Evolutionary conservation across 1,284 basidiomycete species (phyloP).

Genomic region (Microbotryomycetes sp.): DNA sequence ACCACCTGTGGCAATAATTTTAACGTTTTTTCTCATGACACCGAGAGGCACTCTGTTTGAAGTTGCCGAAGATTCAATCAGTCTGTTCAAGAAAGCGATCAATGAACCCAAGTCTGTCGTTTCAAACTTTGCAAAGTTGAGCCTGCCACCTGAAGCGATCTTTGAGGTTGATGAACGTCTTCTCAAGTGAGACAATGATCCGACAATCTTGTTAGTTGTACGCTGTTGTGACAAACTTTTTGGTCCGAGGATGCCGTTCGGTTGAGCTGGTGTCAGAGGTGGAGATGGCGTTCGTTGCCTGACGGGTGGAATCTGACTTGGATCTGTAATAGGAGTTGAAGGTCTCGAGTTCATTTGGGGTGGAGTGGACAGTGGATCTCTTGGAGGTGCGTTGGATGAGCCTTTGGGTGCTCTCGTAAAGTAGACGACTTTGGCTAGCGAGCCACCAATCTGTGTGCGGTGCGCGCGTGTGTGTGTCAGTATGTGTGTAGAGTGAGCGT

Average conservation of each 20-base stretch:
- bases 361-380: constrained; percentile 12
- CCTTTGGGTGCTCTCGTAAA: constrained; percentile 60
- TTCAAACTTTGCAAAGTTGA: constrained; percentile 98
- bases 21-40: constrained; percentile 87
- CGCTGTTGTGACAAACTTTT: constrained; percentile 29
- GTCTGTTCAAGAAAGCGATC: constrained; percentile 76
- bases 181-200: constrained; percentile 17
- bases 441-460: constrained; percentile 75
- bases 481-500: not conserved
- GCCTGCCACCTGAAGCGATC: constrained; percentile 77
- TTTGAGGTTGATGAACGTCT: constrained; percentile 39
- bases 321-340: constrained; percentile 16
- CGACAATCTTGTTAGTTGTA: not conserved
- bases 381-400: constrained; percentile 18
- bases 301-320: constrained; percentile 24
- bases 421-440: constrained; percentile 96
- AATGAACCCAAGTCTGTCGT: constrained; percentile 82
- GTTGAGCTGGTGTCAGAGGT: constrained; percentile 27
- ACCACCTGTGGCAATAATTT: constrained; percentile 97
- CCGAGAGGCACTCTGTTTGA: constrained; percentile 83
- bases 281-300: constrained; percentile 32
- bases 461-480: not conserved
- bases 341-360: constrained; percentile 3
- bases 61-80: constrained; percentile 78
- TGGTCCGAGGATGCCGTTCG: constrained; percentile 38